phyloP scores from a whole-genome alignment of 306 rosid genomes.

The Alnus glutinosa region DNA sequence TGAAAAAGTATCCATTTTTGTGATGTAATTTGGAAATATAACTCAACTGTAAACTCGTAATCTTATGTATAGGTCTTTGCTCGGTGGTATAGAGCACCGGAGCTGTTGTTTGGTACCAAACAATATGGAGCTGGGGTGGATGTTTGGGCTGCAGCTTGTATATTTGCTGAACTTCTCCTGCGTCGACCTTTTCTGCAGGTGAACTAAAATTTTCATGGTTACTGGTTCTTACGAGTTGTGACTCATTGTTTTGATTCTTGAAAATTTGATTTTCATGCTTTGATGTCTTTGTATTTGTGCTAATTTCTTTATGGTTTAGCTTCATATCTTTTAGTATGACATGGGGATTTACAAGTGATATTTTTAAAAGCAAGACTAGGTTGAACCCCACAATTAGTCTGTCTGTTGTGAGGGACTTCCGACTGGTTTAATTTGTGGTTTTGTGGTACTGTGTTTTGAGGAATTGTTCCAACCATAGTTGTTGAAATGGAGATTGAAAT shows the following conservation, averaged over 20 bases:
- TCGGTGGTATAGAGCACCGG: constrained; percentile 99
- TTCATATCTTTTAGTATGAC: not conserved
- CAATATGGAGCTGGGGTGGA: constrained; percentile 95
- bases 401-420: too few species aligned
- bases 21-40: not conserved
- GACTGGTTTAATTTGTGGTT: too few species aligned
- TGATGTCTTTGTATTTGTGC: not conserved
- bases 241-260: not conserved
- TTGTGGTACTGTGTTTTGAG: too few species aligned
- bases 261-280: not conserved
- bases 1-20: not conserved
- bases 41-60: constrained; percentile 13
- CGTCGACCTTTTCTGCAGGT: constrained; percentile 97
- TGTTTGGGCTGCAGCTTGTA: constrained; percentile 99
- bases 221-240: constrained; percentile 8
- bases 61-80: constrained; percentile 73
- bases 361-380: too few species aligned
- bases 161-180: constrained; percentile 88
- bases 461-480: too few species aligned
- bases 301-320: not conserved
- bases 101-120: constrained; percentile 88
- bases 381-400: too few species aligned
- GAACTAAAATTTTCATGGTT: constrained; percentile 16
- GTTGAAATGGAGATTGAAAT: too few species aligned
- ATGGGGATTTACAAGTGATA: too few species aligned